These are phyloP conservation scores for Euphrasia arctica DNA, from an alignment of 305 asterid species.

Conservation along the genomic window DNA sequence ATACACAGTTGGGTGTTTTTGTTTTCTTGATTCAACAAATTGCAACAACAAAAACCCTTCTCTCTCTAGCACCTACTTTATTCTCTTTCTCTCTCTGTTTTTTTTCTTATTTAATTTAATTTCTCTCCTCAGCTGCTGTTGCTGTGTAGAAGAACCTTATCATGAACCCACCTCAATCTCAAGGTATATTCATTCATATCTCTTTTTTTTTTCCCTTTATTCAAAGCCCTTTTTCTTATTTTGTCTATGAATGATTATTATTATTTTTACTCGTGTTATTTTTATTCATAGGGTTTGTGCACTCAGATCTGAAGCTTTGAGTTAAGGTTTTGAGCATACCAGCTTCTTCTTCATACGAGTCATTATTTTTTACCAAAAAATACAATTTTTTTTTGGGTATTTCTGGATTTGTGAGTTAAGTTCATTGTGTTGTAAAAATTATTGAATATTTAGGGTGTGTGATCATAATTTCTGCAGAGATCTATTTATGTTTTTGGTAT, in stretches of 20 bases:
- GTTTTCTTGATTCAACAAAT: conserved; percentile 37
- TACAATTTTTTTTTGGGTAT: background rate
- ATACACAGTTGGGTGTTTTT: conserved; percentile 15
- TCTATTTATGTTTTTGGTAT: conserved; percentile 7
- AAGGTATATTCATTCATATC: conserved; percentile 44
- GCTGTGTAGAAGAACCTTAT: conserved; percentile 36
- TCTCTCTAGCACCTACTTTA: conserved; percentile 14
- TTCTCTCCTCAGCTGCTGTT: conserved; percentile 24
- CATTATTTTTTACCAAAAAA: background rate
- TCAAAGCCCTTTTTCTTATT: conserved; percentile 35
- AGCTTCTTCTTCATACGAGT: conserved; percentile 23
- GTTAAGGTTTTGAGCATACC: conserved; percentile 27
- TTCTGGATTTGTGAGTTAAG: conserved; percentile 18
- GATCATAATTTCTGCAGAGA: conserved; percentile 7
- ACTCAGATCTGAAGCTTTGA: conserved; percentile 52
- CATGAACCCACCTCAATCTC: conserved; percentile 31
- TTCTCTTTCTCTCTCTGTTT: conserved; percentile 19
- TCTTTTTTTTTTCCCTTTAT: conserved; percentile 23
- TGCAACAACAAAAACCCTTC: conserved; percentile 35
- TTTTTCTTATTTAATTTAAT: background rate
- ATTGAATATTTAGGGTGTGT: background rate
- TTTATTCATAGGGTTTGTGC: conserved; percentile 29
- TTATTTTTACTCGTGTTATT: conserved; percentile 19
- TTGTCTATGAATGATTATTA: conserved; percentile 22
- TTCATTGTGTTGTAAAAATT: conserved; percentile 2